Percentiles rank a stretch among this genome's conserved stretches.
phyloP scores from a whole-genome alignment of 495 filamentous ascomycete genomes.

The Penicillium odoratum region DNA sequence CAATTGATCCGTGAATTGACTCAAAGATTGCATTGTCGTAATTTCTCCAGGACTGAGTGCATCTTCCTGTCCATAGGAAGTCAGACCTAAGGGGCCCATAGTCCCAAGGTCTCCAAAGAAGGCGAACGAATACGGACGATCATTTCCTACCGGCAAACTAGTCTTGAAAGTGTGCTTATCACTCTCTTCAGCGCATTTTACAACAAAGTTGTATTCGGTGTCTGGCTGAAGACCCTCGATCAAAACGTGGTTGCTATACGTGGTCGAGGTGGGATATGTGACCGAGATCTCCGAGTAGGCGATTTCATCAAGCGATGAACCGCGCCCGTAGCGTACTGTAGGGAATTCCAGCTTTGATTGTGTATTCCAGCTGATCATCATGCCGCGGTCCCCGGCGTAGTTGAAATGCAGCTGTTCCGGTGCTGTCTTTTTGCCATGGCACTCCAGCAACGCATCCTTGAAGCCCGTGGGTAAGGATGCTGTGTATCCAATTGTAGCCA shows the following conservation, averaged over 20 bases:
- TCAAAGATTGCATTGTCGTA: constrained; percentile 16
- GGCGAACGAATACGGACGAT: constrained; percentile 16
- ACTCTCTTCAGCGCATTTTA: not conserved
- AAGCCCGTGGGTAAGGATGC: not conserved
- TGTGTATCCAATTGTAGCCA: not conserved
- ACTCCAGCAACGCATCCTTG: not conserved
- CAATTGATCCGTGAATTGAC: not conserved
- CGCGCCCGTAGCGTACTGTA: constrained; percentile 10
- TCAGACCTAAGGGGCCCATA: constrained; percentile 16
- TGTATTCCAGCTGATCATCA: constrained; percentile 19
- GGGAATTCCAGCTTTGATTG: constrained; percentile 7
- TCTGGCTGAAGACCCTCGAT: constrained; percentile 13
- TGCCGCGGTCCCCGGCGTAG: constrained; percentile 16
- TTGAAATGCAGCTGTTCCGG: constrained; percentile 26
- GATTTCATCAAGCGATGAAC: constrained; percentile 1
- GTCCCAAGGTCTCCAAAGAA: constrained; percentile 15
- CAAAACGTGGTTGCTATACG: constrained; percentile 20
- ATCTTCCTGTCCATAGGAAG: constrained; percentile 8
- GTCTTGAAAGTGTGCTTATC: constrained; percentile 16
- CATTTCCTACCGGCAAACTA: constrained; percentile 9
- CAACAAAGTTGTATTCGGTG: constrained; percentile 16
- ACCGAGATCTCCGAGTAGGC: constrained; percentile 16
- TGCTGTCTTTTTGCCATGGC: not conserved
- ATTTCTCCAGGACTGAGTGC: constrained; percentile 11
- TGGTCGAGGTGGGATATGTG: constrained; percentile 20